Evolutionary conservation across 1,284 basidiomycete genomes (phyloP).

Genomic region (Apiotrichum laibachii): DNA sequence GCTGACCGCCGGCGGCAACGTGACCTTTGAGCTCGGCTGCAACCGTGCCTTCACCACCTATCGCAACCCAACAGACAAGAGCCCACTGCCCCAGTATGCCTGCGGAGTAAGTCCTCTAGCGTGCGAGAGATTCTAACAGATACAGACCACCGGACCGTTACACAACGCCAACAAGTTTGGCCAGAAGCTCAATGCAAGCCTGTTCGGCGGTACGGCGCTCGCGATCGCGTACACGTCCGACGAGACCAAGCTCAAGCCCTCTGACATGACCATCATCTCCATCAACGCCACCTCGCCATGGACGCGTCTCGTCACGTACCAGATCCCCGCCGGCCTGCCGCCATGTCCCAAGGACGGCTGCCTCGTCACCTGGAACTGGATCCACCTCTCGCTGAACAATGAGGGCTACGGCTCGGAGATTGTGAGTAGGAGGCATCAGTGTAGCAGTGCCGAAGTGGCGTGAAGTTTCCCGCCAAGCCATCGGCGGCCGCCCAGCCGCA

Average conservation of each 20-base stretch:
- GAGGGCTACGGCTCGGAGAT: slow-evolving; percentile 22
- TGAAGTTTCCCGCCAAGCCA: not conserved
- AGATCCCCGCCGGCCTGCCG: slow-evolving; percentile 56
- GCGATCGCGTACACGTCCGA: slow-evolving; percentile 20
- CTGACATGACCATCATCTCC: slow-evolving; percentile 67
- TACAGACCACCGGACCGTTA: not conserved
- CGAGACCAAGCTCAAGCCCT: slow-evolving; percentile 54
- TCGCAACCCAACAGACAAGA: slow-evolving; percentile 11
- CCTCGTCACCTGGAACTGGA: slow-evolving; percentile 60
- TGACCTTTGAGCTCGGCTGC: slow-evolving; percentile 13
- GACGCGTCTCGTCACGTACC: slow-evolving; percentile 1
- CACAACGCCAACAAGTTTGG: not conserved
- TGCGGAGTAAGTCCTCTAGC: slow-evolving; percentile 5
- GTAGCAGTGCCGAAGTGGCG: too few species aligned
- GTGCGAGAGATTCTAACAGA: not conserved
- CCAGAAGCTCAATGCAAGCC: not conserved
- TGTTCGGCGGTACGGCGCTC: slow-evolving; percentile 17
- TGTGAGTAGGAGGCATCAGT: slow-evolving; percentile 5
- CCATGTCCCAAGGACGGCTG: slow-evolving; percentile 65
- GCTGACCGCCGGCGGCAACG: slow-evolving; percentile 7
- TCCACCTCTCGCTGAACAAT: slow-evolving; percentile 1
- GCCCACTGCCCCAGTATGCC: not conserved
- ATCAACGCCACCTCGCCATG: slow-evolving; percentile 59
- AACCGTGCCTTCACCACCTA: slow-evolving; percentile 8
- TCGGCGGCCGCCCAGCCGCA: not conserved